These are phyloP conservation scores for Kwoniella heveanensis DNA, from an alignment of 768 basidiomycete species.

Conservation along the genomic window DNA sequence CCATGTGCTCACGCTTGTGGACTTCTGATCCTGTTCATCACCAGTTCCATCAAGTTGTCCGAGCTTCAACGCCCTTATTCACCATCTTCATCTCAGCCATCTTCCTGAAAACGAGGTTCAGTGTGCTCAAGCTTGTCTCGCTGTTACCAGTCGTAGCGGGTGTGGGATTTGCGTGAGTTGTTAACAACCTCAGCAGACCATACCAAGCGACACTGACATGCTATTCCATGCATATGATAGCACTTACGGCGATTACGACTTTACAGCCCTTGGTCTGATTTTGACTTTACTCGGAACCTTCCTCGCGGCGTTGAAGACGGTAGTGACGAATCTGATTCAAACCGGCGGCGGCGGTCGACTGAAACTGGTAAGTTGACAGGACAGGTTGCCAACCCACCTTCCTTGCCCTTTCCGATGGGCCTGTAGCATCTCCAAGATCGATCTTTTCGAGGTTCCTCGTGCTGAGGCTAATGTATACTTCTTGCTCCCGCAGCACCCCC, in stretches of 20 bases:
- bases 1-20: no score
- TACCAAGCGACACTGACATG: no score
- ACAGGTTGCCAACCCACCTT: no score
- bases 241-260: constrained; percentile 94
- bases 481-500: constrained; percentile 67
- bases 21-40: no score
- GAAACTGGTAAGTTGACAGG: constrained; percentile 44
- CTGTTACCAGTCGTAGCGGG: constrained; percentile 84
- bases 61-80: constrained; percentile 89
- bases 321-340: constrained; percentile 75
- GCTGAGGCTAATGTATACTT: no score
- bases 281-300: constrained; percentile 88
- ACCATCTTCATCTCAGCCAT: constrained; percentile 75
- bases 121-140: constrained; percentile 66
- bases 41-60: constrained; percentile 99
- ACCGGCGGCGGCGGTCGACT: constrained; percentile 57
- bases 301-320: constrained; percentile 90
- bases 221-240: constrained; percentile 58
- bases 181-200: no score
- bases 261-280: constrained; percentile 77
- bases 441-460: no score
- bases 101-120: constrained; percentile 68
- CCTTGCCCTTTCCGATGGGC: no score
- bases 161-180: constrained; percentile 78
- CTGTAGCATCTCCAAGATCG: no score